phyloP scores from a whole-genome alignment of 805 yeast genomes.

The Candida sithepensis region DNA sequence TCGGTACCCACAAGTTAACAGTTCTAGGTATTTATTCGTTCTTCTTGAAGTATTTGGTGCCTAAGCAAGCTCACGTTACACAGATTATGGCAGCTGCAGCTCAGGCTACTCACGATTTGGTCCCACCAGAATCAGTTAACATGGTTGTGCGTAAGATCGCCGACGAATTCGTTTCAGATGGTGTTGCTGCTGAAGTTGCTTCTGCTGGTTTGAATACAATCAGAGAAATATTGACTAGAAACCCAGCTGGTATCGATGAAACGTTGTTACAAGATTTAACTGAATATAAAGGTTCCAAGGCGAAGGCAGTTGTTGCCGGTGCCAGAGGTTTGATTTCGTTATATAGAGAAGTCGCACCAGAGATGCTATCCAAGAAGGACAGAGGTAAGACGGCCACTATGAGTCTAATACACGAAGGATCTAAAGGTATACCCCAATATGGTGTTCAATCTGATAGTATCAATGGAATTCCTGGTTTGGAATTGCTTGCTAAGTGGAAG shows the following conservation, averaged over 20 bases:
- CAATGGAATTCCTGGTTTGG: constrained; percentile 87
- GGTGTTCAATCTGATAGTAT: constrained; percentile 68
- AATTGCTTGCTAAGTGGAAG: constrained; percentile 85
- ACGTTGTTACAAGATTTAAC: constrained; percentile 83
- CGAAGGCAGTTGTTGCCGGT: constrained; percentile 92
- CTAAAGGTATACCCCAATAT: constrained; percentile 52
- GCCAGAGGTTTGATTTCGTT: constrained; percentile 83
- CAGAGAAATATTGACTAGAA: constrained; percentile 87
- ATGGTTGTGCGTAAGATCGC: constrained; percentile 88
- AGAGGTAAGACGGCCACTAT: constrained; percentile 91
- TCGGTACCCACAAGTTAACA: constrained; percentile 92
- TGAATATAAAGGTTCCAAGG: constrained; percentile 87
- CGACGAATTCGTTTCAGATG: constrained; percentile 96
- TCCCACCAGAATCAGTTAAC: constrained; percentile 88
- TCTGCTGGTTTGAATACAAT: constrained; percentile 97
- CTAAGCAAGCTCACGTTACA: constrained; percentile 92
- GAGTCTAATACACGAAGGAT: constrained; percentile 60
- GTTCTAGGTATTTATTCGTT: constrained; percentile 87
- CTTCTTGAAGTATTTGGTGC: constrained; percentile 85
- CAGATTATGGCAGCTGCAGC: constrained; percentile 96
- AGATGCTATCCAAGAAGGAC: constrained; percentile 85
- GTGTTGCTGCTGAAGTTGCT: constrained; percentile 97
- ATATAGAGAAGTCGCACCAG: constrained; percentile 94
- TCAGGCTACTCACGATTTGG: constrained; percentile 93
- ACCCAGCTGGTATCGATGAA: constrained; percentile 90